Conservation (phyloP, 768 basidiomycete genomes). For the Tricholoma saponaceum region DNA sequence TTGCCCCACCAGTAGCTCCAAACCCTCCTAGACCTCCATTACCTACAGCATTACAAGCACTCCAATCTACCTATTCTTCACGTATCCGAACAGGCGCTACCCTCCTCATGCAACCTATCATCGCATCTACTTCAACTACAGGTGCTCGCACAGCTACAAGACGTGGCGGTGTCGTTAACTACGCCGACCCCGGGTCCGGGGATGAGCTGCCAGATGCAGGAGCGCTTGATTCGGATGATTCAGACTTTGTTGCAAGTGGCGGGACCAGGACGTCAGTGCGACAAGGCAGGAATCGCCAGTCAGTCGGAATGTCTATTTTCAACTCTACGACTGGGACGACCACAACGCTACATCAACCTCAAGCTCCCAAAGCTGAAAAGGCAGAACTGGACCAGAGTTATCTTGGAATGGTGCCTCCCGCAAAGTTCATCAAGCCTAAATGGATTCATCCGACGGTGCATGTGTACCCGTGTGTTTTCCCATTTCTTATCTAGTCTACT, state of each 20-base stretch:
- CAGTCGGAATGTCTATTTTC: slow-evolving; percentile 51
- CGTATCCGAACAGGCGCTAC: slow-evolving; percentile 89
- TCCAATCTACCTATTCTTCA: slow-evolving; percentile 80
- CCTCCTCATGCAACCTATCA: slow-evolving; percentile 85
- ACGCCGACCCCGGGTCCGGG: slow-evolving; percentile 80
- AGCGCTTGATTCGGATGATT: slow-evolving; percentile 80
- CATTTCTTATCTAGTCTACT: background rate
- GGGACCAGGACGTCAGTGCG: slow-evolving; percentile 57
- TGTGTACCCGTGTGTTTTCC: slow-evolving; percentile 64
- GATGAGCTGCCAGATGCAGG: slow-evolving; percentile 82
- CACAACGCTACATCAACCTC: slow-evolving; percentile 34
- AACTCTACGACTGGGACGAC: slow-evolving; percentile 44
- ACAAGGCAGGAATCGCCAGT: slow-evolving; percentile 39
- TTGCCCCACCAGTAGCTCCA: slow-evolving; percentile 29
- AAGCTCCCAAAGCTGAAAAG: slow-evolving; percentile 38
- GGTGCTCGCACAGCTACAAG: slow-evolving; percentile 45
- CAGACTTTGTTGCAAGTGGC: slow-evolving; percentile 68
- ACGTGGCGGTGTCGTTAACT: slow-evolving; percentile 74
- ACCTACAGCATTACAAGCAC: slow-evolving; percentile 63
- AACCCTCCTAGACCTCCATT: slow-evolving; percentile 56
- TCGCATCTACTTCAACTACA: slow-evolving; percentile 35
- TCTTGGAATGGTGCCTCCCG: slow-evolving; percentile 80
- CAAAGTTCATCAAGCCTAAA: slow-evolving; percentile 66
- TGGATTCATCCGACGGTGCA: slow-evolving; percentile 58
- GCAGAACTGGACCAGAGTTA: slow-evolving; percentile 84